phyloP scores from a whole-genome alignment of 83 land plant species.

The Picea mariana region DNA sequence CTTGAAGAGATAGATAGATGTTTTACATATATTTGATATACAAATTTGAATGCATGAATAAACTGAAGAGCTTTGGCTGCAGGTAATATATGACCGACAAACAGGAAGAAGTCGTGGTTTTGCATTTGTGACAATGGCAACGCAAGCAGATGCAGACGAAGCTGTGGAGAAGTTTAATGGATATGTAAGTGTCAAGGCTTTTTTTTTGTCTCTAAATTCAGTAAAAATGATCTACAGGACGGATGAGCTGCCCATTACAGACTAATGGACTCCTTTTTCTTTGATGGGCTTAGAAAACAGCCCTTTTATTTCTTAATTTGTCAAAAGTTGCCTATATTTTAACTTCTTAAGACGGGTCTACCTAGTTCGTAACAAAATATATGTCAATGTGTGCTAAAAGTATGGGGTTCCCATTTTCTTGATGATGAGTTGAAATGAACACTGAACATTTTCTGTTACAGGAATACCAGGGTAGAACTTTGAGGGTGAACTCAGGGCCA shows the following conservation, averaged over 20 bases:
- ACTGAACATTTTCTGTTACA: conserved; percentile 15
- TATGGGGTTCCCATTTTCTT: too few relatives aligned
- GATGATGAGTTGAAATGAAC: not conserved
- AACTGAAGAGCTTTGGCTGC: not conserved
- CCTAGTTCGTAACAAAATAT: too few relatives aligned
- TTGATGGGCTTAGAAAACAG: too few relatives aligned
- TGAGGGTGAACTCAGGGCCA: conserved; percentile 73
- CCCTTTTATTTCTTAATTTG: too few relatives aligned
- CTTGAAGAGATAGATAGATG: too few relatives aligned
- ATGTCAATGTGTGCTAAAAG: too few relatives aligned
- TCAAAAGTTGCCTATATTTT: too few relatives aligned
- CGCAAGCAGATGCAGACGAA: conserved; percentile 18
- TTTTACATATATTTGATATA: too few relatives aligned
- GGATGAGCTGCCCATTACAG: not conserved
- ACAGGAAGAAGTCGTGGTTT: conserved; percentile 44
- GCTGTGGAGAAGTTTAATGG: conserved; percentile 33
- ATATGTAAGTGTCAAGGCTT: conserved; percentile 10
- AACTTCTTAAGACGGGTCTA: too few relatives aligned
- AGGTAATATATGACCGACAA: conserved; percentile 31
- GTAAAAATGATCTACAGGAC: not conserved
- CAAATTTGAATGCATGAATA: too few relatives aligned
- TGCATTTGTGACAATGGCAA: conserved; percentile 29
- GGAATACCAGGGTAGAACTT: conserved; percentile 58
- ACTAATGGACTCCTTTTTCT: not conserved
- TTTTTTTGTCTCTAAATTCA: not conserved